These are phyloP conservation scores for Picochlorum sp. DNA, from an alignment of 139 green algal species.

Conservation along the genomic window DNA sequence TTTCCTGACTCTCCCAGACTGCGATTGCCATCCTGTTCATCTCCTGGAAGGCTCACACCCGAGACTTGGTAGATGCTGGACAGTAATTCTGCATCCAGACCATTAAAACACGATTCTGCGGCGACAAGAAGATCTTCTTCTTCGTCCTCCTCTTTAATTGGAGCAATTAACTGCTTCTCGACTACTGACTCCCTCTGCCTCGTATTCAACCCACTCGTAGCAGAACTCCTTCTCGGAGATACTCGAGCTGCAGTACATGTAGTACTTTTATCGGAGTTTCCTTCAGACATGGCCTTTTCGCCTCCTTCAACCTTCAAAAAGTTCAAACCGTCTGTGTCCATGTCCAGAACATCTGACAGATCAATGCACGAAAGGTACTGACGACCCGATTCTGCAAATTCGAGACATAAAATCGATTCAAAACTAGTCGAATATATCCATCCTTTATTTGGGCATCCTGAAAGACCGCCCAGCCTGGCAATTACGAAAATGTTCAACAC, in stretches of 20 bases:
- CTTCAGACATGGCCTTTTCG: not conserved
- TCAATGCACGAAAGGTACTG: not conserved
- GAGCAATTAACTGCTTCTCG: not conserved
- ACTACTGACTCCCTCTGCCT: not conserved
- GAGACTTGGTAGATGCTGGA: too few relatives aligned
- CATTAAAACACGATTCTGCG: not conserved
- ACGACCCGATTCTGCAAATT: too few relatives aligned
- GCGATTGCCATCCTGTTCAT: too few relatives aligned
- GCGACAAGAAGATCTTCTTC: not conserved
- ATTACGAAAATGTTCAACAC: too few relatives aligned
- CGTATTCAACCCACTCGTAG: not conserved
- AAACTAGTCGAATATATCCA: too few relatives aligned
- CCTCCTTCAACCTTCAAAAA: constrained; percentile 12
- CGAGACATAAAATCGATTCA: too few relatives aligned
- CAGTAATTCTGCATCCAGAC: not conserved
- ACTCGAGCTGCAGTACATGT: not conserved
- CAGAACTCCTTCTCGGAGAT: not conserved
- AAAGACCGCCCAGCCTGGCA: too few relatives aligned
- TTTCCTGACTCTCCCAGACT: too few relatives aligned
- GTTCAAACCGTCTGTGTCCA: constrained; percentile 1
- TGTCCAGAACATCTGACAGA: not conserved
- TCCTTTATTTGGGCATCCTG: too few relatives aligned
- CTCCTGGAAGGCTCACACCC: too few relatives aligned
- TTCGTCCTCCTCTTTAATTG: not conserved
- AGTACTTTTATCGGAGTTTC: not conserved